Evolutionary conservation across 257 asterid genomes (phyloP).

Genomic region (Solanum ossicruentum): DNA sequence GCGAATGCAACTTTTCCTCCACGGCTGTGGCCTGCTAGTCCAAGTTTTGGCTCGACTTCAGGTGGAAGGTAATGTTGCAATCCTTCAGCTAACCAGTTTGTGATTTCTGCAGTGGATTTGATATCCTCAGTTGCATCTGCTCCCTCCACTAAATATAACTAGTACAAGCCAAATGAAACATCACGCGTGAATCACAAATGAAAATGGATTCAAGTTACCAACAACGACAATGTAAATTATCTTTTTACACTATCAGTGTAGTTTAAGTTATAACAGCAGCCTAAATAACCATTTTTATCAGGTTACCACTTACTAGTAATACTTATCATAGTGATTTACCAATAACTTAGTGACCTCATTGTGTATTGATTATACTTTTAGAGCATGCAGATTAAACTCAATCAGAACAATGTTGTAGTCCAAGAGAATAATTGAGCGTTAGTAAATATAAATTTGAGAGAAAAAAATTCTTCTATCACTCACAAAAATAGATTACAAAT

Average conservation of each 20-base stretch:
- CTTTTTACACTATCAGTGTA: background rate
- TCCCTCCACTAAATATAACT: conserved; percentile 6
- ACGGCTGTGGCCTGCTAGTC: conserved; percentile 72
- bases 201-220: background rate
- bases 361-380: background rate
- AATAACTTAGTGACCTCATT: background rate
- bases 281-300: background rate
- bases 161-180: background rate
- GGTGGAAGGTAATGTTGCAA: conserved; percentile 41
- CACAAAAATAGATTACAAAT: no score
- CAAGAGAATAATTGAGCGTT: no score
- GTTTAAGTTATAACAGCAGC: background rate
- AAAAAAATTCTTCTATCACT: no score
- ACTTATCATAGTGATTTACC: background rate
- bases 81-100: conserved; percentile 53
- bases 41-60: conserved; percentile 46
- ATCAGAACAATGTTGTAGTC: no score
- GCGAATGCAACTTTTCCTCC: conserved; percentile 88
- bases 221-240: background rate
- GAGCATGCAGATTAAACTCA: background rate
- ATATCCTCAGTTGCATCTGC: conserved; percentile 60
- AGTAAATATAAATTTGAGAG: no score
- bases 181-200: background rate
- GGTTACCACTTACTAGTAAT: background rate
- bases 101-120: conserved; percentile 37